These are phyloP conservation scores for Gossypium armourianum DNA, from an alignment of 441 rosid genomes.

Conservation along the genomic window DNA sequence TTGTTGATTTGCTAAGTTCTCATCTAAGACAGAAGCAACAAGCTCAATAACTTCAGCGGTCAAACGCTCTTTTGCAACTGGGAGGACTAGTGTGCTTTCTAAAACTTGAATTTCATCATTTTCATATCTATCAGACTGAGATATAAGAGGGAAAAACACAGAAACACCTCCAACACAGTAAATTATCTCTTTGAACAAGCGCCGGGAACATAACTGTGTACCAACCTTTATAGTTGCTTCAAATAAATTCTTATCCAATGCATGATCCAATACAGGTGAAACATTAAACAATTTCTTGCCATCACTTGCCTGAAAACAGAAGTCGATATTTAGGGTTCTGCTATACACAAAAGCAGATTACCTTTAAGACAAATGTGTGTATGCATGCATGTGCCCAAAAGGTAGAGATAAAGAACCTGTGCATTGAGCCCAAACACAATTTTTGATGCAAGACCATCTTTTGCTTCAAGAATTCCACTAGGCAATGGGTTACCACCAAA, in stretches of 20 bases:
- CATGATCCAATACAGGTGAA: conserved; percentile 55
- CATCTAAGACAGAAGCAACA: conserved; percentile 91
- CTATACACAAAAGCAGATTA: neutral
- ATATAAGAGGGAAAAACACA: conserved; percentile 86
- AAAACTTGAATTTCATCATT: conserved; percentile 40
- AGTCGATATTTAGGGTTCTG: conserved; percentile 17
- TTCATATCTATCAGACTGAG: conserved; percentile 76
- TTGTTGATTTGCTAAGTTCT: conserved; percentile 83
- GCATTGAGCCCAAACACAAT: conserved; percentile 88
- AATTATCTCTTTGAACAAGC: conserved; percentile 87
- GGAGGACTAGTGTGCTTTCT: conserved; percentile 47
- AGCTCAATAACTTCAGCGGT: conserved; percentile 92
- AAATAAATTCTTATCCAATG: conserved; percentile 56
- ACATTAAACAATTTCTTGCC: conserved; percentile 82
- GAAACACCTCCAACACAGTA: conserved; percentile 97
- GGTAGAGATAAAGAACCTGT: conserved; percentile 44
- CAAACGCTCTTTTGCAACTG: conserved; percentile 66
- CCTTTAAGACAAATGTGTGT: neutral
- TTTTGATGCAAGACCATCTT: conserved; percentile 91
- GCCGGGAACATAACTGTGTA: conserved; percentile 84
- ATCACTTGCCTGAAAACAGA: conserved; percentile 71
- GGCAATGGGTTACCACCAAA: conserved; percentile 48
- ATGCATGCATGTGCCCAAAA: neutral
- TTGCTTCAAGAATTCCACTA: conserved; percentile 80
- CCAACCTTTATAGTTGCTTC: conserved; percentile 74